These are phyloP conservation scores for Clarireedia homoeocarpa DNA, from an alignment of 2,329 filamentous ascomycete species.

Conservation along the genomic window DNA sequence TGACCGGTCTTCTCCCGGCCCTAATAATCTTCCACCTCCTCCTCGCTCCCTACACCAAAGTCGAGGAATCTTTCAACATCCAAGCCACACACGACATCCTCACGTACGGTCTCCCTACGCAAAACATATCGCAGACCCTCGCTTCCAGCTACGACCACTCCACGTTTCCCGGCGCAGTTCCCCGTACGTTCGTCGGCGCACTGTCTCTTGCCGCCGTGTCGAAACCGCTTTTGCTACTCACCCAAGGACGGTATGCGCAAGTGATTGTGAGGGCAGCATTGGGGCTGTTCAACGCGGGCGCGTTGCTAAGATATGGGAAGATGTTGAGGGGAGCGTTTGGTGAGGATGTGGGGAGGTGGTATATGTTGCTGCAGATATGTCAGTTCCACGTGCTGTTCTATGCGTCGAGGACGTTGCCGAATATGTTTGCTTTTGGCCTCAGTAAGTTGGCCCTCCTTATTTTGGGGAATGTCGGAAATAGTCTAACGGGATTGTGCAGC, in stretches of 20 bases:
- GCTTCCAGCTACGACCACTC: slow-evolving; percentile 76
- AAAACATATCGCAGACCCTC: slow-evolving; percentile 45
- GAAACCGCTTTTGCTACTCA: slow-evolving; percentile 53
- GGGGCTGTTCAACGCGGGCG: slow-evolving; percentile 65
- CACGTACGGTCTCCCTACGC: slow-evolving; percentile 64
- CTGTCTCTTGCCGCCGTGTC: slow-evolving; percentile 66
- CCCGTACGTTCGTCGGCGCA: slow-evolving; percentile 81
- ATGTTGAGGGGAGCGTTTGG: slow-evolving; percentile 64
- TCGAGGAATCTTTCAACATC: slow-evolving; percentile 97
- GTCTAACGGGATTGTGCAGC: slow-evolving; percentile 36
- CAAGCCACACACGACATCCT: slow-evolving; percentile 90
- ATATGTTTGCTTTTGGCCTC: slow-evolving; percentile 90
- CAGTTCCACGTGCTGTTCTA: slow-evolving; percentile 96
- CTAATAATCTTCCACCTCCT: slow-evolving; percentile 62
- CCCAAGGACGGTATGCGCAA: slow-evolving; percentile 49
- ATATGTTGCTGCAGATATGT: slow-evolving; percentile 63
- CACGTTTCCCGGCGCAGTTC: slow-evolving; percentile 82
- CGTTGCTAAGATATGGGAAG: slow-evolving; percentile 57
- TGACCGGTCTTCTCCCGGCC: slow-evolving; percentile 52
- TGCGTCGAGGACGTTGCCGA: slow-evolving; percentile 82
- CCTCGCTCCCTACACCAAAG: slow-evolving; percentile 84
- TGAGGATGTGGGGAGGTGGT: slow-evolving; percentile 65
- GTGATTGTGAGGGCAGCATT: slow-evolving; percentile 66
- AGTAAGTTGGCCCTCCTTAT: slow-evolving; percentile 45
- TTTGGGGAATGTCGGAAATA: too few relatives aligned